Evolutionary conservation across 441 rosid species (phyloP).

Genomic region (Gossypium davidsonii): DNA sequence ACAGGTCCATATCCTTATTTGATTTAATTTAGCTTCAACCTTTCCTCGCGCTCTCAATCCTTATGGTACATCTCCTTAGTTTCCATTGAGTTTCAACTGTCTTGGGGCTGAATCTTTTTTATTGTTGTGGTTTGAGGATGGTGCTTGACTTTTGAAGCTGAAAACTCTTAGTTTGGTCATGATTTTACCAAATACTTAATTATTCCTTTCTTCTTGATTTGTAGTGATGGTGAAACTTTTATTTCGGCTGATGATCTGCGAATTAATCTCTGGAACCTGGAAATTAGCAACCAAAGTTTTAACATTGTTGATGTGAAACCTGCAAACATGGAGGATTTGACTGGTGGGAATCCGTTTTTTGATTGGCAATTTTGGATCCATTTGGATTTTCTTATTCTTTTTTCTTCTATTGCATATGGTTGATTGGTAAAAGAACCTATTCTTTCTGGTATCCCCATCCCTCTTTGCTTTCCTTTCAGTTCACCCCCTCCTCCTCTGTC

Average conservation of each 20-base stretch:
- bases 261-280: slow-evolving; percentile 94
- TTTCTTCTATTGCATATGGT: neutral
- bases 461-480: neutral
- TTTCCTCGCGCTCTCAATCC: neutral
- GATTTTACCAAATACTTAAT: neutral
- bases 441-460: neutral
- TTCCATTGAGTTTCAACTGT: neutral
- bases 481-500: neutral
- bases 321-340: slow-evolving; percentile 93
- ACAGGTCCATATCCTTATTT: slow-evolving; percentile 44
- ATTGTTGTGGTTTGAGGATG: neutral
- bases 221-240: slow-evolving; percentile 92
- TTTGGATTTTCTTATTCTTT: neutral
- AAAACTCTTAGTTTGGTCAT: neutral
- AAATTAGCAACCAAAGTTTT: slow-evolving; percentile 87
- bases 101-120: neutral
- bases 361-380: neutral
- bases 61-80: neutral
- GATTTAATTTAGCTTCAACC: neutral
- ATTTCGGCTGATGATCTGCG: slow-evolving; percentile 94
- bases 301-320: slow-evolving; percentile 95
- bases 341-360: slow-evolving; percentile 42
- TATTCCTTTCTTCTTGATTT: slow-evolving; percentile 11
- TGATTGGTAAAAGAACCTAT: neutral
- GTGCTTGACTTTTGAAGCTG: neutral